phyloP scores from a whole-genome alignment of 495 filamentous ascomycete genomes.

The Gamarada debralockiae region DNA sequence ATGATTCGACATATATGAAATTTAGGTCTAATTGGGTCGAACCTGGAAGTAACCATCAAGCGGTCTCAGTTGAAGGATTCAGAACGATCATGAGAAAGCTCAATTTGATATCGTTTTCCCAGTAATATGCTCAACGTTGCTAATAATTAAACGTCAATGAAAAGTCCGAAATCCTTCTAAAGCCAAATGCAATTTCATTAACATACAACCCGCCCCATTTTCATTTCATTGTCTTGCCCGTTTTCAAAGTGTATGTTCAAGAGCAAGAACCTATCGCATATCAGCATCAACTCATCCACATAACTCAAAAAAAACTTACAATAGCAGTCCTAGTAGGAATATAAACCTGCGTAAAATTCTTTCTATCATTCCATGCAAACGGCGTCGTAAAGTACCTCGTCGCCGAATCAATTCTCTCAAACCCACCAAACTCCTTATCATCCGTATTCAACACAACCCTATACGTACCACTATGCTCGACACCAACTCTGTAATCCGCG shows the following conservation, averaged over 20 bases:
- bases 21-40: too few species aligned
- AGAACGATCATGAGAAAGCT: too few species aligned
- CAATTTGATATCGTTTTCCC: neutral
- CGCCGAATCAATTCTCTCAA: slow-evolving; percentile 66
- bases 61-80: too few species aligned
- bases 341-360: slow-evolving; percentile 91
- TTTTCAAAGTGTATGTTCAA: slow-evolving; percentile 43
- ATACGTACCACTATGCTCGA: slow-evolving; percentile 83
- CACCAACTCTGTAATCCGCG: slow-evolving; percentile 86
- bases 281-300: slow-evolving; percentile 7
- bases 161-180: neutral
- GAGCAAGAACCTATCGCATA: slow-evolving; percentile 44
- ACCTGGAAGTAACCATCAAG: too few species aligned
- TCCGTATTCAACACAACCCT: slow-evolving; percentile 84
- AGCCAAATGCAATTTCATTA: neutral
- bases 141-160: neutral
- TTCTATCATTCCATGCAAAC: slow-evolving; percentile 80
- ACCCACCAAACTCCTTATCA: slow-evolving; percentile 71
- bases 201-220: too few species aligned
- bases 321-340: slow-evolving; percentile 81
- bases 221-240: too few species aligned
- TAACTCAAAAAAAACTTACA: slow-evolving; percentile 50
- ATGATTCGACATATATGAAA: too few species aligned
- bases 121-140: too few species aligned
- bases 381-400: slow-evolving; percentile 90